These are phyloP conservation scores for Aspergillus quadrilineatus DNA, from an alignment of 2,329 filamentous ascomycete species.

Conservation along the genomic window DNA sequence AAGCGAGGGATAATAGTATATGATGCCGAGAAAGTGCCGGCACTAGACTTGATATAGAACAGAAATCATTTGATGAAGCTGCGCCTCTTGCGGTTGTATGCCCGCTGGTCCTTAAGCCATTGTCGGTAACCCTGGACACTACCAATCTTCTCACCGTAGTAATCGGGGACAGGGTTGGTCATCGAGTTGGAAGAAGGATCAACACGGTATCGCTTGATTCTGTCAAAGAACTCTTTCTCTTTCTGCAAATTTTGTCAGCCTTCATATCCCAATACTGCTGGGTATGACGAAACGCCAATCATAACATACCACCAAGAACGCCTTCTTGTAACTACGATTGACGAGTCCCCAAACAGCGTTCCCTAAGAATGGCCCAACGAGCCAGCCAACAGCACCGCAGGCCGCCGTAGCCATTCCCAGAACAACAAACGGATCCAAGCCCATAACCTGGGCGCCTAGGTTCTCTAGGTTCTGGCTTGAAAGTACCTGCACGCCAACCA, in stretches of 20 bases:
- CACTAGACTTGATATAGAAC: background rate
- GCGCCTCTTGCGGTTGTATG: conserved; percentile 86
- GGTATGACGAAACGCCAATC: background rate
- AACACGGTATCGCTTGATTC: conserved; percentile 88
- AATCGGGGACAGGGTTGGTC: conserved; percentile 91
- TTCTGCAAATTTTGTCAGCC: conserved; percentile 55
- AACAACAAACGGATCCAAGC: conserved; percentile 83
- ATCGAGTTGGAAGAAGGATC: conserved; percentile 87
- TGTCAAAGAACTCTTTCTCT: conserved; percentile 88
- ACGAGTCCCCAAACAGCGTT: conserved; percentile 74
- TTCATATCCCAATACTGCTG: background rate
- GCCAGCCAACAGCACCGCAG: conserved; percentile 80
- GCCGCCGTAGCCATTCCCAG: conserved; percentile 76
- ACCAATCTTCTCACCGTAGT: conserved; percentile 97
- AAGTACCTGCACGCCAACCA: conserved; percentile 54
- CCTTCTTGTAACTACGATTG: conserved; percentile 67
- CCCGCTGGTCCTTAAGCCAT: conserved; percentile 96
- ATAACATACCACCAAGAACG: conserved; percentile 66
- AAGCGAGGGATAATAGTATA: background rate
- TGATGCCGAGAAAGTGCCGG: conserved; percentile 1
- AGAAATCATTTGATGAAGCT: conserved; percentile 37
- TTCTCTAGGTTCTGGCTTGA: conserved; percentile 69
- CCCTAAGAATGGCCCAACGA: conserved; percentile 79
- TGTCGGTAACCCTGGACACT: conserved; percentile 87
- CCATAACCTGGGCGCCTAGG: conserved; percentile 65